These are phyloP conservation scores for Chlorella sp. DNA, from an alignment of 139 green algal species.

Conservation along the genomic window DNA sequence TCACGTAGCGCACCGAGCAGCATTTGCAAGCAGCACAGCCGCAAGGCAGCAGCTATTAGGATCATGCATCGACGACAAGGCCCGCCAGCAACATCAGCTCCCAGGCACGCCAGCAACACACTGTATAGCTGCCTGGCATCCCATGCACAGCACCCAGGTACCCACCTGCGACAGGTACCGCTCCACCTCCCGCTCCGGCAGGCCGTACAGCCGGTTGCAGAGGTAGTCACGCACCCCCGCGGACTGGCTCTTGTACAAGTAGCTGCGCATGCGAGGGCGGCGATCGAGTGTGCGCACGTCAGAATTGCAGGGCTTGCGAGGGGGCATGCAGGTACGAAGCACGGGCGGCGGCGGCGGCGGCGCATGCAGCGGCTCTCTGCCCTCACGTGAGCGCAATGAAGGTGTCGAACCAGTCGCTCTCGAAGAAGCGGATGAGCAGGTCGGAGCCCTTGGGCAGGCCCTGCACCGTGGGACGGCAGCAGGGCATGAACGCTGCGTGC, in stretches of 20 bases:
- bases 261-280: slow-evolving; percentile 55
- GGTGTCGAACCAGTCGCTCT: slow-evolving; percentile 86
- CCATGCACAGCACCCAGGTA: too few relatives aligned
- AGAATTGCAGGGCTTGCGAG: too few relatives aligned
- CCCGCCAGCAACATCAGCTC: too few relatives aligned
- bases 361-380: not conserved
- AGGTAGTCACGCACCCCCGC: slow-evolving; percentile 90
- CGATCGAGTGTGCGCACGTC: not conserved
- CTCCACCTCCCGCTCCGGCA: slow-evolving; percentile 83
- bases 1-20: too few relatives aligned
- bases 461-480: not conserved
- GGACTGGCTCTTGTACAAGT: slow-evolving; percentile 81
- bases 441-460: slow-evolving; percentile 54
- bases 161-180: slow-evolving; percentile 77
- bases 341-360: not conserved
- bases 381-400: slow-evolving; percentile 89
- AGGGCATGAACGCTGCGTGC: not conserved
- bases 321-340: not conserved
- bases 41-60: too few relatives aligned
- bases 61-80: too few relatives aligned
- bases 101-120: too few relatives aligned
- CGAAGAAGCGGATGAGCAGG: slow-evolving; percentile 85
- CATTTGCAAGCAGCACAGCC: too few relatives aligned
- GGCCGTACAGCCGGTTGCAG: slow-evolving; percentile 86
- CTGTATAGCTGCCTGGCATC: too few relatives aligned